Base-by-base conservation (phyloP, 2,329 filamentous ascomycete species). In the Amauroascus niger region DNA sequence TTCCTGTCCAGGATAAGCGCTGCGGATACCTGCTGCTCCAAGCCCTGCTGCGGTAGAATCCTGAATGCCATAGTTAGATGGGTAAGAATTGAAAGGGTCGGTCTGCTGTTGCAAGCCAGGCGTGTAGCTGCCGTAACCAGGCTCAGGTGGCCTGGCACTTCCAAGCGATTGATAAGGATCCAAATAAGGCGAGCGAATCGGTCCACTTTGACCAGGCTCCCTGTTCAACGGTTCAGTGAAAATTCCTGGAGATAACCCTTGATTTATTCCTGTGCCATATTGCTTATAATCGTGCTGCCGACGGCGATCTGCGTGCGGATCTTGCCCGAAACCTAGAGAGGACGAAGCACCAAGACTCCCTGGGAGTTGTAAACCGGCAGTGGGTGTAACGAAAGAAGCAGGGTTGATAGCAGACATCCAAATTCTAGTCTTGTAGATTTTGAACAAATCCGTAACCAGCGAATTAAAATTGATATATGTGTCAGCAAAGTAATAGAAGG, bases 341-440 rank as follows among this genome's bases (percentile, higher is more conserved):
- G 48, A 47, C 13, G 55, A 39, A 13, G 41, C 8, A n/a, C 44
- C 43, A 26, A 52, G 39, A 26, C 80, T 80, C 58, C 81, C 83
- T 1, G 84, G 82, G 1, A 83, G 81, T 65, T 84, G 83, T 20
- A 89, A 74, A 24, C 85, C 85, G 47, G 87, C 75, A 2, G 82
- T 82, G 16, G 87, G 86, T 58, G 83, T 90, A 22, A 87, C 87
- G 69, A 97, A 96, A 0, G 91, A 96, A 4, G 91, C 93, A 6
- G 93, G 93, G 67, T 98, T 98, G 69, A 98, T 95, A 3, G 93
- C 93, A 3, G 91, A 97, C 88, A 98, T 95, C 93, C 93, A 98
- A 64, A 98, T 98, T 62, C 94, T 83, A 20, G 91, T 95, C 76
- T 98, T 98, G 78, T 97, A 98, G 58, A 97, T 91, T 72, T 97